phyloP scores from a whole-genome alignment of 23 red algal genomes.

The Agarophyton chilense region DNA sequence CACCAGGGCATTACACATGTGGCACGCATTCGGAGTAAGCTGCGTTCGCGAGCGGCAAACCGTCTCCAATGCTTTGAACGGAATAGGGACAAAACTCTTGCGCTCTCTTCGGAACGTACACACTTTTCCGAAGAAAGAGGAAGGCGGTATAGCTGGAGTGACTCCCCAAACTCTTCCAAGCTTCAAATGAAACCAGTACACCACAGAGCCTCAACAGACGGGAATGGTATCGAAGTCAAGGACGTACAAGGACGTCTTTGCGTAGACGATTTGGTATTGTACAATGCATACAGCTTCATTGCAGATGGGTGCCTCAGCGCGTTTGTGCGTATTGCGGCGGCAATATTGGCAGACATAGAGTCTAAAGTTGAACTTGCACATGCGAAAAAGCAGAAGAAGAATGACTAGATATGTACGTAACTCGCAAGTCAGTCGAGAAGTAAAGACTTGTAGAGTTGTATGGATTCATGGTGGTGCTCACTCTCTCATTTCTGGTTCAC shows the following conservation, averaged over 20 bases:
- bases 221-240: not conserved
- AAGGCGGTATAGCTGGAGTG: slow-evolving; percentile 15
- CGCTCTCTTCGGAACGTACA: not conserved
- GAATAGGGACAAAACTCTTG: not conserved
- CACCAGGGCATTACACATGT: slow-evolving; percentile 43
- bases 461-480: not conserved
- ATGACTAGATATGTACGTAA: not conserved
- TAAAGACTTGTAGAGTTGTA: not conserved
- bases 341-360: slow-evolving; percentile 25
- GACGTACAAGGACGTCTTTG: not conserved
- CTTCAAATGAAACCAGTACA: not conserved
- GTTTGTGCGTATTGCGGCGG: slow-evolving; percentile 64
- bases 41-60: slow-evolving; percentile 17
- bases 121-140: not conserved
- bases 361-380: not conserved
- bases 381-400: not conserved
- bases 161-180: not conserved
- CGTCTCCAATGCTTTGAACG: slow-evolving; percentile 35
- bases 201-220: not conserved
- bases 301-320: slow-evolving; percentile 57
- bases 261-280: slow-evolving; percentile 58
- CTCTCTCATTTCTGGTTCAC: not conserved
- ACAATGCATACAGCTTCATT: slow-evolving; percentile 65
- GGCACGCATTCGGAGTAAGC: slow-evolving; percentile 40
- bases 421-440: not conserved